A percentile compares a stretch with the other conserved stretches of the same genome.
These are phyloP conservation scores for Paralagenidium karlingii DNA, from an alignment of 352 stramenopile genomes.

Conservation along the genomic window DNA sequence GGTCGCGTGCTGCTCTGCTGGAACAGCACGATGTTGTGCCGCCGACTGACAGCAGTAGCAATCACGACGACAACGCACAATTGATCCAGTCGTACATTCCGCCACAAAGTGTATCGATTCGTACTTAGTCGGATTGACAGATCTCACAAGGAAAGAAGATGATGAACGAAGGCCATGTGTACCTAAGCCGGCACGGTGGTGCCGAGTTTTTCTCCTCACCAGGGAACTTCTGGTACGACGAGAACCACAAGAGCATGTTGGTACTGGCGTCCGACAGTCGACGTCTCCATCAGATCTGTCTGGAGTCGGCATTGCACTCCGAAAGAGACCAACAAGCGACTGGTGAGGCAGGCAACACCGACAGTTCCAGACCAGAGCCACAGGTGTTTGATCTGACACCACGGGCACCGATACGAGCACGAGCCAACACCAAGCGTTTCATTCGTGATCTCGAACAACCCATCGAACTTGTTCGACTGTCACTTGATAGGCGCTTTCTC, in stretches of 20 bases:
- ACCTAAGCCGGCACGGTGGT: constrained; percentile 27
- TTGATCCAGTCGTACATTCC: too few species aligned
- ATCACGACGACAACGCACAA: too few species aligned
- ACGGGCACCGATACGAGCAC: not conserved
- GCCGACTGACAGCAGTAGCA: too few species aligned
- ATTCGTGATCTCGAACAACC: constrained; percentile 2
- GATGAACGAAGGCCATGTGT: constrained; percentile 43
- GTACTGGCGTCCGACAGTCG: constrained; percentile 17
- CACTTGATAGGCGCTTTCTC: constrained; percentile 49
- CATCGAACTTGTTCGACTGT: constrained; percentile 32
- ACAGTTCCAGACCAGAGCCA: constrained; percentile 5
- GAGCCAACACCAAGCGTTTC: constrained; percentile 18
- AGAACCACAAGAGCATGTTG: constrained; percentile 35
- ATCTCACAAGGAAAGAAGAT: too few species aligned
- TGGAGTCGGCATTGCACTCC: constrained; percentile 15
- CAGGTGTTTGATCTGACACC: not conserved
- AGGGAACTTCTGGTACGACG: constrained; percentile 35
- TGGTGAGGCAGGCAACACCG: not conserved
- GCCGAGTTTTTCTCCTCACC: constrained; percentile 21
- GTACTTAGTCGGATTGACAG: too few species aligned
- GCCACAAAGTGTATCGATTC: too few species aligned
- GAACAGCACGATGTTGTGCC: too few species aligned
- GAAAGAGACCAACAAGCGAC: not conserved
- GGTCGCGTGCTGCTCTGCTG: too few species aligned
- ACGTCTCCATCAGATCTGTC: constrained; percentile 24